Evolutionary conservation across 2,329 filamentous ascomycete species (phyloP).

Genomic region (Cadophora sp.): DNA sequence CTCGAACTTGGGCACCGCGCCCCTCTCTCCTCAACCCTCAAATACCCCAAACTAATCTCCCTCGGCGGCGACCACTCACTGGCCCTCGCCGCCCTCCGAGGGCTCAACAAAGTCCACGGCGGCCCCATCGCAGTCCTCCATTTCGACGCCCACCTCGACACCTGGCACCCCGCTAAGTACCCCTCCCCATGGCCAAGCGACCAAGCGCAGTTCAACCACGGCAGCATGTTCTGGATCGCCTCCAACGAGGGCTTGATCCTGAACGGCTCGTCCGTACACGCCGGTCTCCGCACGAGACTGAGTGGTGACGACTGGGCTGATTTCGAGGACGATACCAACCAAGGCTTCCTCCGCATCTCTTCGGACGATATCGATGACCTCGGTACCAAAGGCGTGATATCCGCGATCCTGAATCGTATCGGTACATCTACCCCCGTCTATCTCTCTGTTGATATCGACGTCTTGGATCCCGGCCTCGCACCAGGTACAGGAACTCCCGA

Average conservation of each 20-base stretch:
- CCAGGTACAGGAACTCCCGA: conserved; percentile 89
- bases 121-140: conserved; percentile 73
- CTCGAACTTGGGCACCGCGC: conserved; percentile 40
- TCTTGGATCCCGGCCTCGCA: conserved; percentile 72
- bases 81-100: conserved; percentile 72
- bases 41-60: conserved; percentile 58
- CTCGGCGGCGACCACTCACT: conserved; percentile 78
- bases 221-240: conserved; percentile 91
- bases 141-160: conserved; percentile 64
- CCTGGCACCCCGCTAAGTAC: conserved; percentile 65
- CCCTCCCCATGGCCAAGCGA: conserved; percentile 75
- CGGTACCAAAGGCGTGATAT: conserved; percentile 73
- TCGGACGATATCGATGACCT: conserved; percentile 88
- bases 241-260: conserved; percentile 79
- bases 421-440: conserved; percentile 82
- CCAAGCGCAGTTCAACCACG: conserved; percentile 83
- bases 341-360: conserved; percentile 82
- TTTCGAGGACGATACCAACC: conserved; percentile 74
- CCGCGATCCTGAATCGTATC: conserved; percentile 73
- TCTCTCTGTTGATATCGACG: conserved; percentile 81
- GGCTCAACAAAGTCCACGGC: conserved; percentile 67
- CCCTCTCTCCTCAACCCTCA: conserved; percentile 36
- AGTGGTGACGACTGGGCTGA: conserved; percentile 69
- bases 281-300: conserved; percentile 80
- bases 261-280: conserved; percentile 79